phyloP scores from a whole-genome alignment of 805 yeast species.

The Barnettozyma pratensis region DNA sequence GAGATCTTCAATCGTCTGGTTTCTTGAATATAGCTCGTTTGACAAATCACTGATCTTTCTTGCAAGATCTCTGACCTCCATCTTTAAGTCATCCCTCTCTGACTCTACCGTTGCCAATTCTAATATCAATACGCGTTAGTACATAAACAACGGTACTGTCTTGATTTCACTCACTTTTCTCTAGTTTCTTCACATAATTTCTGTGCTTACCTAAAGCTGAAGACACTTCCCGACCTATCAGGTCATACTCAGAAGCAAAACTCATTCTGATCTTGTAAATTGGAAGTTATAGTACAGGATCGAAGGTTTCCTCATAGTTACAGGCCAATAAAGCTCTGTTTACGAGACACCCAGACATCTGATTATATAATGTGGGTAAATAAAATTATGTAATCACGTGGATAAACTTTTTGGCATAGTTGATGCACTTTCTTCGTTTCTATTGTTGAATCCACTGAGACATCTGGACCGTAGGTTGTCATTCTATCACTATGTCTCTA shows the following conservation, averaged over 20 bases:
- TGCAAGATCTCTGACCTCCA: neutral
- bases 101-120: neutral
- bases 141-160: neutral
- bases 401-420: too few relatives aligned
- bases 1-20: neutral
- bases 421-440: too few relatives aligned
- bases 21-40: neutral
- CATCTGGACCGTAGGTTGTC: neutral
- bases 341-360: neutral
- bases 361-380: neutral
- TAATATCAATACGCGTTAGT: neutral
- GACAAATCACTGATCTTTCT: neutral
- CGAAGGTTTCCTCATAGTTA: too few relatives aligned
- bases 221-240: neutral
- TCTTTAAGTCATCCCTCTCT: neutral
- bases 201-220: neutral
- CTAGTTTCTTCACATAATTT: neutral
- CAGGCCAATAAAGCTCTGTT: too few relatives aligned
- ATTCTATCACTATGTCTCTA: neutral
- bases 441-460: too few relatives aligned
- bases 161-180: conserved; percentile 1
- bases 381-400: too few relatives aligned
- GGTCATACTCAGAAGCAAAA: conserved; percentile 1
- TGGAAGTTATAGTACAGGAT: neutral
- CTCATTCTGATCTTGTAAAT: neutral